phyloP scores from a whole-genome alignment of 1,139 yeast species.

The Ashbya aceris region DNA sequence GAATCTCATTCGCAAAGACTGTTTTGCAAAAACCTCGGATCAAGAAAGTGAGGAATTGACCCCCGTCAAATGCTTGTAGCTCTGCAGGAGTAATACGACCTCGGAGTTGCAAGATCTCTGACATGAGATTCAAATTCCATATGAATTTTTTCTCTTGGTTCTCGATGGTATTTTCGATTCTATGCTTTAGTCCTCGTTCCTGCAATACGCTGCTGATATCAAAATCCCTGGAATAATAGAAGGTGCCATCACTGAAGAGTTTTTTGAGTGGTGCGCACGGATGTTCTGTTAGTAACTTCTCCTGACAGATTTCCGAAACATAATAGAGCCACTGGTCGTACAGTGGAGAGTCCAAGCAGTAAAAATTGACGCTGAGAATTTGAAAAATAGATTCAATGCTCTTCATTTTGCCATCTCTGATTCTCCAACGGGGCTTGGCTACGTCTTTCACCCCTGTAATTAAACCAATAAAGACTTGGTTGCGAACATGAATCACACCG shows the following conservation, averaged over 20 bases:
- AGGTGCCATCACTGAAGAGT: slow-evolving; percentile 51
- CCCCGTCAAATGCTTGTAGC: slow-evolving; percentile 41
- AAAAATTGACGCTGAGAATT: slow-evolving; percentile 51
- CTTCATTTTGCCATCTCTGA: slow-evolving; percentile 10
- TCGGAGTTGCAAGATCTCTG: slow-evolving; percentile 52
- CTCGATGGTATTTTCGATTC: slow-evolving; percentile 35
- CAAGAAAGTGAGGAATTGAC: slow-evolving; percentile 49
- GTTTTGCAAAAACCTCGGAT: slow-evolving; percentile 60
- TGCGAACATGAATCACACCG: slow-evolving; percentile 51
- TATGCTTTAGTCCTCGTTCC: slow-evolving; percentile 38
- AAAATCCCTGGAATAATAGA: slow-evolving; percentile 56
- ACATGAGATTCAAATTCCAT: slow-evolving; percentile 57
- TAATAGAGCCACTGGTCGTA: slow-evolving; percentile 37
- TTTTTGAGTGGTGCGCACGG: slow-evolving; percentile 54
- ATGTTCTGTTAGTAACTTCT: slow-evolving; percentile 36
- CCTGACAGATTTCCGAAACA: slow-evolving; percentile 27
- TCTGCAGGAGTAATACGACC: slow-evolving; percentile 45
- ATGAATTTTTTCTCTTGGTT: slow-evolving; percentile 47
- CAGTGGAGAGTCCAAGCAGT: slow-evolving; percentile 49
- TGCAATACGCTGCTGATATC: slow-evolving; percentile 57
- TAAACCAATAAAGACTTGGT: slow-evolving; percentile 47
- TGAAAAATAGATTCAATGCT: slow-evolving; percentile 43
- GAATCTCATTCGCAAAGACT: slow-evolving; percentile 27
- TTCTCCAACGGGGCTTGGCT: slow-evolving; percentile 44
- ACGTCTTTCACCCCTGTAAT: slow-evolving; percentile 47